These are phyloP conservation scores for Fusarium denticulatum DNA, from an alignment of 2,329 filamentous ascomycete genomes.

Conservation along the genomic window DNA sequence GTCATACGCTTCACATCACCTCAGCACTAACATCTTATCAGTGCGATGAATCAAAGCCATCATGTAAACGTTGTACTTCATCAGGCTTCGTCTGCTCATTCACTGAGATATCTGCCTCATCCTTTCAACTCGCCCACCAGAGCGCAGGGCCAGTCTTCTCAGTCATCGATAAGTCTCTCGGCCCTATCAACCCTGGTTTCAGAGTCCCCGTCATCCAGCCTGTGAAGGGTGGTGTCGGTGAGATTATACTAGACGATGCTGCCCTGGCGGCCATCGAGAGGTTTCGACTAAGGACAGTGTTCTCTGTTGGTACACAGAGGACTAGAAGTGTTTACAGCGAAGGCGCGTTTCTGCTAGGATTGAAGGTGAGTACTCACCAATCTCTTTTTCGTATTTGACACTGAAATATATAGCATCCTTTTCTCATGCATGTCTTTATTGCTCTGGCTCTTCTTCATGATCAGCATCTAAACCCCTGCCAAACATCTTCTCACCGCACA, in stretches of 20 bases:
- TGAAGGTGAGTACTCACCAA: constrained; percentile 44
- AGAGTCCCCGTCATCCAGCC: constrained; percentile 42
- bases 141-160: constrained; percentile 21
- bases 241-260: constrained; percentile 46
- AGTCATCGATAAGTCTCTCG: constrained; percentile 12
- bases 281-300: constrained; percentile 55
- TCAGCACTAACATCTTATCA: constrained; percentile 36
- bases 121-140: constrained; percentile 36
- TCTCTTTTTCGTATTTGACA: neutral
- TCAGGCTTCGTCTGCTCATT: constrained; percentile 62
- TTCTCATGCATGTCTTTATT: constrained; percentile 64
- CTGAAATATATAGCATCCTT: constrained; percentile 53
- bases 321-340: constrained; percentile 49
- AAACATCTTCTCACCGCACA: constrained; percentile 38
- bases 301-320: constrained; percentile 50
- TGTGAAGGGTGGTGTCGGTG: constrained; percentile 9
- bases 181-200: constrained; percentile 21
- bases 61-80: constrained; percentile 58
- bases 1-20: neutral
- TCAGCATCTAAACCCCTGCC: constrained; percentile 48
- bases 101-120: constrained; percentile 37
- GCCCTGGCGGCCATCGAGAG: constrained; percentile 51
- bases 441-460: constrained; percentile 65
- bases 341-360: constrained; percentile 51
- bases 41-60: constrained; percentile 64